Evolutionary conservation across 176 grass and related monocot species (phyloP).

Genomic region (Poa annua): DNA sequence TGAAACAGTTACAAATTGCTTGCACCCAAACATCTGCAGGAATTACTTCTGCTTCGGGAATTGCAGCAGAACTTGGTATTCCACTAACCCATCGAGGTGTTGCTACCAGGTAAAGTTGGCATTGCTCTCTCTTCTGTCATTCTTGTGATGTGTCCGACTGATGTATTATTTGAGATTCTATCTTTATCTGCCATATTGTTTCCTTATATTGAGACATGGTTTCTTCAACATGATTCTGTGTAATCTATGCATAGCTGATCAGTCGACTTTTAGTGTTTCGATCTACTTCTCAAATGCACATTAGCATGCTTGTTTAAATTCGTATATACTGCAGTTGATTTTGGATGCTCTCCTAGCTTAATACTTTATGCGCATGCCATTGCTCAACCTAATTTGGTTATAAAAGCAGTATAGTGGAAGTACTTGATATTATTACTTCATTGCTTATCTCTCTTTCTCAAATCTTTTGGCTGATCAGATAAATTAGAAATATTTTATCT

Average conservation of each 20-base stretch:
- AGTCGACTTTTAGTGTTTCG: not conserved
- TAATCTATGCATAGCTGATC: not conserved
- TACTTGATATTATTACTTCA: not conserved
- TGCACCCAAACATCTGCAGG: slow-evolving; percentile 51
- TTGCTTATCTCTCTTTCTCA: slow-evolving; percentile 21
- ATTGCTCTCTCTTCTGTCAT: not conserved
- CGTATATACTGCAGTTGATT: not conserved
- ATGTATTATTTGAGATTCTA: not conserved
- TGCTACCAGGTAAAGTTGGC: slow-evolving; percentile 71
- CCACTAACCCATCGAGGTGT: slow-evolving; percentile 91
- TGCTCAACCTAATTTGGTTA: slow-evolving; percentile 17
- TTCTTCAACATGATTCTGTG: not conserved
- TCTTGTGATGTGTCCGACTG: not conserved
- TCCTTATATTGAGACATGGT: not conserved
- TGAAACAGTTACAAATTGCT: not conserved
- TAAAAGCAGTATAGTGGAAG: slow-evolving; percentile 8
- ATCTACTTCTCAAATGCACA: slow-evolving; percentile 1
- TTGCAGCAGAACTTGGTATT: slow-evolving; percentile 95
- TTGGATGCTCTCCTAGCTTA: not conserved
- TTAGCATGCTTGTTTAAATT: not conserved
- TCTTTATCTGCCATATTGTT: not conserved
- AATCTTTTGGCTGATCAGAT: not conserved
- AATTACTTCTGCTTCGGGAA: slow-evolving; percentile 97
- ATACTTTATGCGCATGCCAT: not conserved
- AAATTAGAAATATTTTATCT: not conserved